Percentiles rank a stretch among this genome's conserved stretches.
These are phyloP conservation scores for Trametes sp. DNA, from an alignment of 1,284 basidiomycete species.

Conservation along the genomic window DNA sequence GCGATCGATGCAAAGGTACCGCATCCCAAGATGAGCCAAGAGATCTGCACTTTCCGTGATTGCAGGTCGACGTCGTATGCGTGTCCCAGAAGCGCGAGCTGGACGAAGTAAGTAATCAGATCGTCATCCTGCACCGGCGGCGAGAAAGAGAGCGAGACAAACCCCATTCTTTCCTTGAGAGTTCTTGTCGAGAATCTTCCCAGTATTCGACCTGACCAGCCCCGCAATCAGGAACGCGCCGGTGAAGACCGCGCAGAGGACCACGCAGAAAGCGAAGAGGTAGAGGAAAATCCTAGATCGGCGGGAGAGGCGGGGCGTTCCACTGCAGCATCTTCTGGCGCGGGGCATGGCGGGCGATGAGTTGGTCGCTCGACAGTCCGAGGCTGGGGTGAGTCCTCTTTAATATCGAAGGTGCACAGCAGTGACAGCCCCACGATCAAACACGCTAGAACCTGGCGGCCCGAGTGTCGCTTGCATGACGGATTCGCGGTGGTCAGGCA, in stretches of 20 bases:
- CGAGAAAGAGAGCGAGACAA: background rate
- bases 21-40: conserved; percentile 32
- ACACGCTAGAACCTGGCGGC: background rate
- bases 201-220: conserved; percentile 1
- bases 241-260: conserved; percentile 13
- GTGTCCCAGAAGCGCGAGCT: conserved; percentile 32
- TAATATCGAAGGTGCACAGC: background rate
- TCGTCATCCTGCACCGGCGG: background rate
- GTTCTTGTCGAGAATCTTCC: conserved; percentile 8
- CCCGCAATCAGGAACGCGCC: conserved; percentile 14
- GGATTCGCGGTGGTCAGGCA: background rate
- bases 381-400: background rate
- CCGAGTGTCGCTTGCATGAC: background rate
- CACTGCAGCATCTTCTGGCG: background rate
- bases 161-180: conserved; percentile 10
- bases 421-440: background rate
- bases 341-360: background rate
- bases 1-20: conserved; percentile 12
- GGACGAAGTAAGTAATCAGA: background rate
- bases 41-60: conserved; percentile 27
- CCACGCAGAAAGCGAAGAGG: background rate
- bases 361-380: background rate
- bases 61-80: conserved; percentile 30
- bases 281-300: conserved; percentile 12
- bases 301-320: conserved; percentile 4